Conservation (phyloP, 805 yeast species). For the Barnettozyma salicaria region DNA sequence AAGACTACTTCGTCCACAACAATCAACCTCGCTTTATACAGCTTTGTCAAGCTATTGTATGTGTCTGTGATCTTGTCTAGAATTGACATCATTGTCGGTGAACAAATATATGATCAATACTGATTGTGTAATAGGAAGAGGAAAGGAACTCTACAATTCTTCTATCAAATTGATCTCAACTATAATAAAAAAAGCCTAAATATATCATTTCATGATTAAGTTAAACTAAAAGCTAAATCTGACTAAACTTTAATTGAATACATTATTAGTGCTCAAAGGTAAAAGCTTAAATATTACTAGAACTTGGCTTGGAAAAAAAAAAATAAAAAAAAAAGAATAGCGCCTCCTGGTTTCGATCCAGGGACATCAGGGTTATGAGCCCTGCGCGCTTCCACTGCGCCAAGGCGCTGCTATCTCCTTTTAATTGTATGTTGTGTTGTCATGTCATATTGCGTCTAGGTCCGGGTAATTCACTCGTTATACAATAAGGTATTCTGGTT, state of each 20-base stretch:
- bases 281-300: not conserved
- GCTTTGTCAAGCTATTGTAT: slow-evolving; percentile 2
- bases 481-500: not conserved
- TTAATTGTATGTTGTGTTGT: not conserved
- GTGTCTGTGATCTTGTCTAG: not conserved
- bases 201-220: too few relatives aligned
- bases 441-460: not conserved
- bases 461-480: not conserved
- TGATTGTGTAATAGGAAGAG: too few relatives aligned
- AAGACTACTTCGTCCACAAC: slow-evolving; percentile 13
- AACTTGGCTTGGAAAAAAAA: not conserved
- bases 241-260: too few relatives aligned
- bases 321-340: slow-evolving; percentile 45
- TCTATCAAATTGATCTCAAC: too few relatives aligned
- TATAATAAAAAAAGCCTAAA: too few relatives aligned
- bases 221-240: too few relatives aligned
- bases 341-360: slow-evolving; percentile 96
- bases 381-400: slow-evolving; percentile 99
- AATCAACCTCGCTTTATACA: slow-evolving; percentile 6
- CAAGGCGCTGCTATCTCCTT: slow-evolving; percentile 67
- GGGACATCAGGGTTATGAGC: slow-evolving; percentile 98
- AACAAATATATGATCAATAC: too few relatives aligned
- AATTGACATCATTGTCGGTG: not conserved
- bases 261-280: too few relatives aligned
- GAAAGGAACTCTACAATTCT: too few relatives aligned